These are phyloP conservation scores for Chamaecyparis obtusa DNA, from an alignment of 75 land plant genomes.

Conservation along the genomic window DNA sequence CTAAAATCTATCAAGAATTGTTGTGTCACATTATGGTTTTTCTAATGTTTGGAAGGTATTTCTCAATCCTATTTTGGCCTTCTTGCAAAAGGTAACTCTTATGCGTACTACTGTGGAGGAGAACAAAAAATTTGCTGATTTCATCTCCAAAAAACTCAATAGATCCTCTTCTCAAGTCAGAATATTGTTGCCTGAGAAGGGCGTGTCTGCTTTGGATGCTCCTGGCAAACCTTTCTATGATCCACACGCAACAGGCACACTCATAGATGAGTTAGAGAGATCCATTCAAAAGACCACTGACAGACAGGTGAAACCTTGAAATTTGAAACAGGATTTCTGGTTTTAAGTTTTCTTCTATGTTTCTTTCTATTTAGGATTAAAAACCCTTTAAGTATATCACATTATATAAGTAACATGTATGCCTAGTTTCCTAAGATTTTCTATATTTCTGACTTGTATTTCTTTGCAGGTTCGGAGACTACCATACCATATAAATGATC, in stretches of 20 bases:
- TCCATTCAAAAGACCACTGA: conserved; percentile 58
- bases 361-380: not conserved
- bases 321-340: not conserved
- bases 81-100: conserved; percentile 61
- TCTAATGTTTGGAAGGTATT: not conserved
- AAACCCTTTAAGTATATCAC: not conserved
- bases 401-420: not conserved
- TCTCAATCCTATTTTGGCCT: not conserved
- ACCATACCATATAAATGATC: conserved; percentile 89
- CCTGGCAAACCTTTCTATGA: conserved; percentile 86
- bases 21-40: not conserved
- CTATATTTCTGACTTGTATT: not conserved
- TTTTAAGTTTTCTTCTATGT: conserved; percentile 2
- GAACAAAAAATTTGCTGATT: conserved; percentile 70
- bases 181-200: conserved; percentile 84
- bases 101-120: conserved; percentile 94
- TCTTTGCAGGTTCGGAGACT: conserved; percentile 58
- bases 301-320: conserved; percentile 47
- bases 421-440: not conserved
- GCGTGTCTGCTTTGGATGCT: conserved; percentile 90
- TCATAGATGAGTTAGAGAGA: conserved; percentile 66
- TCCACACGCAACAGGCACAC: conserved; percentile 68
- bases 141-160: conserved; percentile 83
- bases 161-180: conserved; percentile 61
- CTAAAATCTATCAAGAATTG: not conserved